phyloP scores from a whole-genome alignment of 257 asterid genomes.

The Capsicum rhomboideum region DNA sequence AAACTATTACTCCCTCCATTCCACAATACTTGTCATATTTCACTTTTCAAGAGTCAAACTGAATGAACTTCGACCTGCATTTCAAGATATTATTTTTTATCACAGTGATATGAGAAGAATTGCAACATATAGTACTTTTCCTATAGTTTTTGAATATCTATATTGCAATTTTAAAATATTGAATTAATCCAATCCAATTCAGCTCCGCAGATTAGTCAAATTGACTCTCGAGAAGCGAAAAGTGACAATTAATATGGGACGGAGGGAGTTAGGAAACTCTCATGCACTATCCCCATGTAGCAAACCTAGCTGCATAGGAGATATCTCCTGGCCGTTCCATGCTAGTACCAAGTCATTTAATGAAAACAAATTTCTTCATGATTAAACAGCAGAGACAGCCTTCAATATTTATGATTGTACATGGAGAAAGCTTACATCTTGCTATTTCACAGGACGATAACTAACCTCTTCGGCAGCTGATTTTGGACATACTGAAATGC shows the following conservation, averaged over 20 bases:
- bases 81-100: too few species aligned
- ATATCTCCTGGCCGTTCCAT: not conserved
- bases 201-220: too few species aligned
- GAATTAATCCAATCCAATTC: too few species aligned
- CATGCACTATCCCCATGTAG: not conserved
- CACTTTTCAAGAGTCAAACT: too few species aligned
- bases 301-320: not conserved
- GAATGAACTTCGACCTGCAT: too few species aligned
- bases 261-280: not conserved
- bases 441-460: not conserved
- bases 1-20: not conserved
- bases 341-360: not conserved
- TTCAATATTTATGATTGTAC: not conserved
- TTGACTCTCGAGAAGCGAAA: too few species aligned
- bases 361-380: not conserved
- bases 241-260: too few species aligned
- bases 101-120: too few species aligned
- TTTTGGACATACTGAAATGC: conserved; percentile 51
- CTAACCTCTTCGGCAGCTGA: conserved; percentile 91
- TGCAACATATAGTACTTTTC: too few species aligned
- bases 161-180: too few species aligned
- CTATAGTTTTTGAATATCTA: too few species aligned
- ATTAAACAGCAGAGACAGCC: not conserved
- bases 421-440: not conserved
- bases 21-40: too few species aligned